phyloP scores from a whole-genome alignment of 306 rosid genomes.

The Ziziphus jujuba region DNA sequence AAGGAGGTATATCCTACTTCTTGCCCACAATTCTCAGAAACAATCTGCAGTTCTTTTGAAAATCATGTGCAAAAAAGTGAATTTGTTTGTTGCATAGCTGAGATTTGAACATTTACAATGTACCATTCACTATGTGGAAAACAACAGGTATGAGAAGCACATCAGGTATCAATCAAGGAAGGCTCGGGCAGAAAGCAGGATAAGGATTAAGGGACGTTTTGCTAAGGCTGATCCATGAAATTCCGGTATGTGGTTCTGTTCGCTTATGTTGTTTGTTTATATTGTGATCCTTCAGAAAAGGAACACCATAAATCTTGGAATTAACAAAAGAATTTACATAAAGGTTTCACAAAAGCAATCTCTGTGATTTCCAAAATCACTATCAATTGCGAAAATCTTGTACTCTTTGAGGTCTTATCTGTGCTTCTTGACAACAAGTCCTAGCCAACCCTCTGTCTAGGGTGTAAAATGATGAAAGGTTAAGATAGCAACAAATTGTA shows the following conservation, averaged over 20 bases:
- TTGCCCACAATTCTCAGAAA: slow-evolving; percentile 10
- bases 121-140: slow-evolving; percentile 29
- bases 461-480: no score
- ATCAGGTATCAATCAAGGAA: slow-evolving; percentile 83
- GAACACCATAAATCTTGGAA: no score
- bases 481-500: no score
- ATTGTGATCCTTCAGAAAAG: no score
- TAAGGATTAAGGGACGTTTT: slow-evolving; percentile 78
- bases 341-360: background rate
- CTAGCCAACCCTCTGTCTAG: no score
- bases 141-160: slow-evolving; percentile 77
- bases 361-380: background rate
- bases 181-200: slow-evolving; percentile 83
- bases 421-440: no score
- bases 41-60: background rate
- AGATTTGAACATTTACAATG: background rate
- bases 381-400: background rate
- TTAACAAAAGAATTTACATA: no score
- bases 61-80: no score
- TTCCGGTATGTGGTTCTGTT: slow-evolving; percentile 28
- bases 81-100: no score
- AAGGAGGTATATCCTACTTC: slow-evolving; percentile 56
- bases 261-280: background rate
- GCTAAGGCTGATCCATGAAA: slow-evolving; percentile 62
- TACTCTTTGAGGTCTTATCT: background rate